Evolutionary conservation across 2,329 filamentous ascomycete genomes (phyloP), one percentile per base, ranked within the genome.

Genomic region (Microdochium bolleyi): DNA sequence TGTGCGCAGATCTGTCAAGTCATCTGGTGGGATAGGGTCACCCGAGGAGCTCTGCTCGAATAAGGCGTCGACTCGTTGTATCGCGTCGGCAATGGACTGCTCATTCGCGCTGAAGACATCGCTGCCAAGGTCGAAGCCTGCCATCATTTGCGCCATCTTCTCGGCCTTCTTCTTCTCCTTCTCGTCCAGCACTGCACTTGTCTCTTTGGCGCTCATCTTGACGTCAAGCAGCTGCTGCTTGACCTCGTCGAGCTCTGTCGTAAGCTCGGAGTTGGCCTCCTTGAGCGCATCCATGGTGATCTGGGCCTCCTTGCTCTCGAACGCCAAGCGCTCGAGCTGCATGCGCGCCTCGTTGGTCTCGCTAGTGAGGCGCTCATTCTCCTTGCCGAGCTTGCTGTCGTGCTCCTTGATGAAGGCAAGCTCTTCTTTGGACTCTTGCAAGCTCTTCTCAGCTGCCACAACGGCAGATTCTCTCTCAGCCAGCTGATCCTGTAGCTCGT

Each of bases 81-180:
- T 92, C 57, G 91, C 86, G 57, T 88, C 84, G 55, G 88, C 84
- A 54, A 99, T 89, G 50, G 84, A 85, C 57, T 86, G 82, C 70
- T 99, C 94, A 61, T 96, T 96, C 54, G 94, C 88, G 60, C 91
- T 96, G 68, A 97, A 95, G 30, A 95, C 85, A 54, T 96, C 92
- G 49, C 88, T 87, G 48, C 91, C 92, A 32, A 99, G 82, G 64
- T 99, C 92, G 63, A 99, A 97, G 3, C 92, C 91, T 54, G 94
- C 94, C 92, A 99, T 96, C 94, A 99, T 99, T 79, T 96, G 89
- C 46, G 94, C 94, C 94, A 99, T 99, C 73, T 95, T 94, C 74
- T 99, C 94, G 1, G 92, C 90, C 79, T 99, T 99, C 75, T 91
- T 92, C 78, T 91, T 92, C 73, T 97, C 95, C 78, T 99, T 99